Base-by-base conservation (phyloP, 1,284 basidiomycete species). In the Golubevia pallescens region DNA sequence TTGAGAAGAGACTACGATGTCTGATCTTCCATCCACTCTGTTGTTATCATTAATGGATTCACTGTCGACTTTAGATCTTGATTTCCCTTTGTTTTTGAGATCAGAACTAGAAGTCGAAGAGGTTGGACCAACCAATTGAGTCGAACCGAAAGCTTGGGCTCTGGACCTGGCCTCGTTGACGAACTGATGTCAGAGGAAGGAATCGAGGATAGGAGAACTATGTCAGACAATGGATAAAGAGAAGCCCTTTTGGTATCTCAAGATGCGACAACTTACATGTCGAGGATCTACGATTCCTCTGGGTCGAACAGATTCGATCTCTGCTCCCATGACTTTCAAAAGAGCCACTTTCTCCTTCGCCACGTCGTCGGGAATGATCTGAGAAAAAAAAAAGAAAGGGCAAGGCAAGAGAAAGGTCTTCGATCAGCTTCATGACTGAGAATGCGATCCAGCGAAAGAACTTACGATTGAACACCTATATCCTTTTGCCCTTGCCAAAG, bases 391-490 rank as follows among this genome's bases (percentile, higher is more conserved):
- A n/a, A n/a, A n/a, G n/a, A n/a, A n/a, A n/a, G n/a, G n/a, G n/a
- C n/a, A n/a, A n/a, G n/a, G n/a, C n/a, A n/a, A 32, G 21, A 62
- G 20, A 16, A 54, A 21, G 10, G 16, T 6, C 10, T 62, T 32
- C 34, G 10, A 28, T 42, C 48, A 58, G 34, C 19, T 38, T 51
- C 52, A 53, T 24, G 53, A 38, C 10, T n/a, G 2, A 20, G 38
- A 81, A 89, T 60, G 76, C 19, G 21, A 13, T 14, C 28, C 34
- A 20, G 16, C n/a, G n/a, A 24, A 34, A 28, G 8, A 57, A 92
- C 93, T 53, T 6, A 81, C 86, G 67, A 75, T 85, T 19, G 75
- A 78, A 65, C 82, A 85, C 3, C 71, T 61, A 60, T 85, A 85
- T 0, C 82, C n/a, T n/a, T n/a, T n/a, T n/a, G n/a, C n/a, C n/a